Evolutionary conservation across 305 asterid species (phyloP), one percentile per base, ranked within the genome.

Genomic region (Solanum hybrid): DNA sequence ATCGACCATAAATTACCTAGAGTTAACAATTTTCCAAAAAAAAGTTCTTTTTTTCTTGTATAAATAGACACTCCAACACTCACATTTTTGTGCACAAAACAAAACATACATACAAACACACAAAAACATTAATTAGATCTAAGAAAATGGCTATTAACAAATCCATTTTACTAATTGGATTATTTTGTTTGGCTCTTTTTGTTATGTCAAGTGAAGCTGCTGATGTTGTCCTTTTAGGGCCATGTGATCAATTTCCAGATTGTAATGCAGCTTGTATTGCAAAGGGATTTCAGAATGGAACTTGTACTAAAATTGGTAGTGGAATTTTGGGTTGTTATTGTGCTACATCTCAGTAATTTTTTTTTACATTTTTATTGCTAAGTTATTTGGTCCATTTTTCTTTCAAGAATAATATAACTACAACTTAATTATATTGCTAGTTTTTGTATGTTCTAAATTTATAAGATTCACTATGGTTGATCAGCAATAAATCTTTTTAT

Each of bases 201-300:
- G 6, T 84, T 71, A 51, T 29, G 6, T 29, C 75, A 84, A 84
- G 74, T 84, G 74, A 79, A 36, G 86, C 57, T 79, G 80, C 4
- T 57, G 87, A 84, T 36, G 87, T 18, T 8, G n/a, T 79, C 26
- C 42, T 89, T 79, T 13, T 77, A 61, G 90, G 90, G 73, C 79
- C 80, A 36, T 79, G 90, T 24, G 20, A 75, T 10, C 20, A 79
- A 2, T 89, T 89, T 28, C 80, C 67, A n/a, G 79, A 89, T 42
- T 89, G 90, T 42, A 89, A 89, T 26, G 39, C 67, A 18, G 36
- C 80, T 51, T 89, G 90, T 11, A 18, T 89, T 6, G 31, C 13
- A 4, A 8, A 26, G 13, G 90, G 87, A 36, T 89, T 14, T 89
- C 26, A 61, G n/a, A 79, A 33, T 64, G 87, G 87, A 5, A 31